These are phyloP conservation scores for Celoporthe dispersa DNA, from an alignment of 2,329 filamentous ascomycete species.

Conservation along the genomic window DNA sequence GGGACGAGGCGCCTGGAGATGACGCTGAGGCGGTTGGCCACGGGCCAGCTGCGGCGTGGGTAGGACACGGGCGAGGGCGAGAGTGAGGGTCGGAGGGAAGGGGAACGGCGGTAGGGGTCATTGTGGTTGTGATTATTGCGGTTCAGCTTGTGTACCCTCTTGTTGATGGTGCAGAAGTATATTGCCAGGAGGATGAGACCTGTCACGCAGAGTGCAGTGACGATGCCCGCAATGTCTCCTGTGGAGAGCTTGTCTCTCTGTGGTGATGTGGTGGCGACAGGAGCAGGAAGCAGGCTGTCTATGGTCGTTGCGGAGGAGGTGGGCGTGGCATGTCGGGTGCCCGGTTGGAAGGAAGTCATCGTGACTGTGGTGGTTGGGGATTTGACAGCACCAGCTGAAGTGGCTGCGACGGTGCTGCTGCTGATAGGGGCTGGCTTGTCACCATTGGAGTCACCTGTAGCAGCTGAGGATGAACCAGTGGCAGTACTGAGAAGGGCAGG, in stretches of 20 bases:
- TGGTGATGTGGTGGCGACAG: neutral
- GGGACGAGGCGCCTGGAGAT: neutral
- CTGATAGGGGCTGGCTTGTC: neutral
- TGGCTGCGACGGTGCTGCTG: neutral
- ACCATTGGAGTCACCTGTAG: no score
- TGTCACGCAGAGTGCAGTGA: neutral
- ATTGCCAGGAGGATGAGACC: neutral
- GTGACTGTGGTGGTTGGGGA: neutral
- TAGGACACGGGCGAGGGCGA: neutral
- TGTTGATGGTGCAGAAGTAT: neutral
- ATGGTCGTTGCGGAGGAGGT: neutral
- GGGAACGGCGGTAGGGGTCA: neutral
- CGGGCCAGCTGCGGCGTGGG: neutral
- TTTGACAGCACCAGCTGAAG: neutral
- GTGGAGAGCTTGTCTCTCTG: neutral
- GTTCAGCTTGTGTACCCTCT: neutral
- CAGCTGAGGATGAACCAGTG: no score
- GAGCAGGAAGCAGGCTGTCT: neutral
- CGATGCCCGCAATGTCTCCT: constrained; percentile 5
- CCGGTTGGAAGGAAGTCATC: neutral
- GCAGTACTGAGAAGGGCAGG: neutral
- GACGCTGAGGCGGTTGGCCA: neutral
- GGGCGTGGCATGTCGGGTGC: neutral
- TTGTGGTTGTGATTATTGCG: neutral
- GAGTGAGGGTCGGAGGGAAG: neutral